phyloP scores from a whole-genome alignment of 2,329 filamentous ascomycete genomes.

The Cladosporium velox region DNA sequence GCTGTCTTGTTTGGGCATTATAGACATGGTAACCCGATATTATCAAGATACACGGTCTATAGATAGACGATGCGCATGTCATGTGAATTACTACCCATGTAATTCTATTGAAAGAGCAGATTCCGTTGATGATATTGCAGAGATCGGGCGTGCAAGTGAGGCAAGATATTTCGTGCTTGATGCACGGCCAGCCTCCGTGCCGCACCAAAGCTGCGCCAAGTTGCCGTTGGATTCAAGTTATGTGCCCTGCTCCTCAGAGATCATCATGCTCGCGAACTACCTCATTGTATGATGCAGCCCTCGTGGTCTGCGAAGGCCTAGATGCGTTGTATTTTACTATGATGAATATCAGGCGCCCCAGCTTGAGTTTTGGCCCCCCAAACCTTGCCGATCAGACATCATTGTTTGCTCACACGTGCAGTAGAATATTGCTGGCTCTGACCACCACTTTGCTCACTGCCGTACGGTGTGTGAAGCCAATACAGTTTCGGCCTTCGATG shows the following conservation, averaged over 20 bases:
- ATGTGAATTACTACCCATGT: background rate
- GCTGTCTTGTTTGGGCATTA: background rate
- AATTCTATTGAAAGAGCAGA: background rate
- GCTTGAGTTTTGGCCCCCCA: background rate
- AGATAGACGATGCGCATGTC: background rate
- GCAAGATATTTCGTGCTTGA: background rate
- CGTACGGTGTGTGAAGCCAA: background rate
- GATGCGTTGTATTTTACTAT: background rate
- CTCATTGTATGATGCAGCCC: background rate
- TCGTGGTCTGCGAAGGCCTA: background rate
- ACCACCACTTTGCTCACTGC: background rate
- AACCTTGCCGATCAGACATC: background rate
- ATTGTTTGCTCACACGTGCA: background rate
- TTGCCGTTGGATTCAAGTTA: background rate
- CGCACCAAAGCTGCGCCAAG: background rate
- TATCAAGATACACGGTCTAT: background rate
- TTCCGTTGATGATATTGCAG: background rate
- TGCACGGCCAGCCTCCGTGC: background rate
- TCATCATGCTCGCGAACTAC: background rate
- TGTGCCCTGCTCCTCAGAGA: background rate
- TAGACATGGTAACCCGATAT: background rate
- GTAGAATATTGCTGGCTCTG: background rate
- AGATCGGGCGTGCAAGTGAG: background rate
- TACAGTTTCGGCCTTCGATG: background rate
- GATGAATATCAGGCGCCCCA: background rate